Conservation (phyloP, 2,329 filamentous ascomycete genomes). For the Hymenoscyphus occultus region DNA sequence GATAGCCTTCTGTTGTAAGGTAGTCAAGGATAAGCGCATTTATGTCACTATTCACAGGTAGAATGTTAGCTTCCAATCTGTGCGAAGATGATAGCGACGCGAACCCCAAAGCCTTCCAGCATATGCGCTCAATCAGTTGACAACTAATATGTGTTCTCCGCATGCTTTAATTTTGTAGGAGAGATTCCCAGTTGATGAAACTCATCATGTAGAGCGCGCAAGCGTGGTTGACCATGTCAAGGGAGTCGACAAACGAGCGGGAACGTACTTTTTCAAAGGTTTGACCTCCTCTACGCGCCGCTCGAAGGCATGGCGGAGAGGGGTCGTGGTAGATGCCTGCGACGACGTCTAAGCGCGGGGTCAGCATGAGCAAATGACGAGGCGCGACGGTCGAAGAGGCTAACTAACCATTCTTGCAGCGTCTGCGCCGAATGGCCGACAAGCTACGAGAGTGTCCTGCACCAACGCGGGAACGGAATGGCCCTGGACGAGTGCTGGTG, state of each 20-base stretch:
- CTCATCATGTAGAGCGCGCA: conserved; percentile 66
- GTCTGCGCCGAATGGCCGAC: conserved; percentile 1
- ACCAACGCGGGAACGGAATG: conserved; percentile 21
- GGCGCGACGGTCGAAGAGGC: conserved; percentile 10
- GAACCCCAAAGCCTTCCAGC: no score
- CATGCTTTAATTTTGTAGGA: conserved; percentile 79
- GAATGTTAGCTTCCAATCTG: conserved; percentile 24
- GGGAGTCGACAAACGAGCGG: conserved; percentile 4
- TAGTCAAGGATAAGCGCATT: conserved; percentile 96
- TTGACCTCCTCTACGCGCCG: conserved; percentile 79
- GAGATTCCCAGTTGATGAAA: conserved; percentile 98
- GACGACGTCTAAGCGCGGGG: conserved; percentile 33
- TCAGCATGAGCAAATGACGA: conserved; percentile 16
- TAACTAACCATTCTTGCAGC: conserved; percentile 35
- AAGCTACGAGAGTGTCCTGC: conserved; percentile 30
- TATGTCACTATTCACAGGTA: conserved; percentile 67
- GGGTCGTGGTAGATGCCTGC: conserved; percentile 64
- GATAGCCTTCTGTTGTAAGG: conserved; percentile 91
- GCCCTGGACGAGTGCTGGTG: neutral
- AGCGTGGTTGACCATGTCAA: conserved; percentile 11
- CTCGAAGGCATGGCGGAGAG: conserved; percentile 61
- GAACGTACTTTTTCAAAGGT: conserved; percentile 81
- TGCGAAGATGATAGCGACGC: neutral
- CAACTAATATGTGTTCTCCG: conserved; percentile 86
- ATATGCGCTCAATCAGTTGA: conserved; percentile 55